Evolutionary conservation across 495 filamentous ascomycete genomes (phyloP).

Genomic region (Lophiotrema nucula): DNA sequence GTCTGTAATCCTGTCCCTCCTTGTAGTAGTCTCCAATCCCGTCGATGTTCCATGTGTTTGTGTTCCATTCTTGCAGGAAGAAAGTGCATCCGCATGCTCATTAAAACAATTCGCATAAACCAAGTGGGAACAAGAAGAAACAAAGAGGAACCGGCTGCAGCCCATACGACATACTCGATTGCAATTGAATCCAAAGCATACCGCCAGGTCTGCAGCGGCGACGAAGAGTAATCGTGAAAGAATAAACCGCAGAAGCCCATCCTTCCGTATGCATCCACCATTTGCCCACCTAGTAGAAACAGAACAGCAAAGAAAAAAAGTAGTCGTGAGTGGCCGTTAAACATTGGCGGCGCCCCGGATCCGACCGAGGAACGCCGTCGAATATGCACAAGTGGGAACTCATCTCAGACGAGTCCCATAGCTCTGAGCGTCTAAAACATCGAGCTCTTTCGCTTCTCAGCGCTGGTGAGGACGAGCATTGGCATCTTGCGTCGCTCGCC

Average conservation of each 20-base stretch:
- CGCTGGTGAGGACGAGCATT: slow-evolving; percentile 81
- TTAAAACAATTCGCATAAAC: slow-evolving; percentile 24
- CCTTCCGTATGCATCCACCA: slow-evolving; percentile 15
- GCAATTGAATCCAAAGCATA: background rate
- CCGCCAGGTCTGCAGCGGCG: slow-evolving; percentile 1
- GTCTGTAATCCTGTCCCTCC: no score
- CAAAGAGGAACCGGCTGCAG: slow-evolving; percentile 21
- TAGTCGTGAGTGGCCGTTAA: slow-evolving; percentile 34
- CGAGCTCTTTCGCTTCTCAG: slow-evolving; percentile 85
- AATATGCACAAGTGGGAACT: slow-evolving; percentile 28
- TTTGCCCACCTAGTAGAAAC: background rate
- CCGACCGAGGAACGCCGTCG: slow-evolving; percentile 13
- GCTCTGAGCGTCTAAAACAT: slow-evolving; percentile 45
- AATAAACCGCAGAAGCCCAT: background rate
- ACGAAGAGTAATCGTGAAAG: slow-evolving; percentile 26
- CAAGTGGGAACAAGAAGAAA: background rate
- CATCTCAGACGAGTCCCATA: slow-evolving; percentile 20
- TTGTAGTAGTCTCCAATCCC: no score
- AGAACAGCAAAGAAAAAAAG: slow-evolving; percentile 15
- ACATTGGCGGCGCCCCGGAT: slow-evolving; percentile 15
- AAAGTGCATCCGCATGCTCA: slow-evolving; percentile 24
- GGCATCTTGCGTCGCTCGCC: slow-evolving; percentile 75
- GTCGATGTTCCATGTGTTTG: no score
- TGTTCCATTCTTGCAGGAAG: background rate
- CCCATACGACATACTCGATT: background rate